Evolutionary conservation across 257 asterid genomes (phyloP).

Genomic region (Nicotiana attenuata): DNA sequence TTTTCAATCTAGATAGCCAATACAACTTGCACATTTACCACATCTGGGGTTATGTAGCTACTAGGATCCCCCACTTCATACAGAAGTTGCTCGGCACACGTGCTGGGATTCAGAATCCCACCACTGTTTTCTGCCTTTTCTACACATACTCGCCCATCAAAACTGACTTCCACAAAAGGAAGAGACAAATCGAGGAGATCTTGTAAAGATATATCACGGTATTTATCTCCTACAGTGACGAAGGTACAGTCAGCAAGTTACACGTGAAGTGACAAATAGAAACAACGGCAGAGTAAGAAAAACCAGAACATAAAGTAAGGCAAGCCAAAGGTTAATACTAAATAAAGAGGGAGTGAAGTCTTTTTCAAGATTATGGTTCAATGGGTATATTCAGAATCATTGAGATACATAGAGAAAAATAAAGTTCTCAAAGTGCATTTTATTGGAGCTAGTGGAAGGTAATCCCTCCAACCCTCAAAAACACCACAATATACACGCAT

Average conservation of each 20-base stretch:
- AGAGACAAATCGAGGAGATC: constrained; percentile 78
- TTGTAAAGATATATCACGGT: constrained; percentile 67
- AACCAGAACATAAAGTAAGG: not conserved
- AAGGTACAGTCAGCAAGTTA: not conserved
- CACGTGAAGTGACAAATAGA: not conserved
- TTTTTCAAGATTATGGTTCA: not conserved
- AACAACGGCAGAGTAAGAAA: not conserved
- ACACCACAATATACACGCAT: not conserved
- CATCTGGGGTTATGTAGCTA: constrained; percentile 89
- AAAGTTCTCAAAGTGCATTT: not conserved
- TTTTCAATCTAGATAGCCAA: not conserved
- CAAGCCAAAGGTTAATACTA: not conserved
- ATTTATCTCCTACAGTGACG: constrained; percentile 56
- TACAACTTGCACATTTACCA: constrained; percentile 42
- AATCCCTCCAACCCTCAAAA: constrained; percentile 5
- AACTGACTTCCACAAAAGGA: constrained; percentile 80
- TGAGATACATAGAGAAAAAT: not conserved
- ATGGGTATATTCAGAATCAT: not conserved
- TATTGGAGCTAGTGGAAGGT: not conserved
- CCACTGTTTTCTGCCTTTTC: constrained; percentile 81
- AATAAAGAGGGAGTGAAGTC: not conserved
- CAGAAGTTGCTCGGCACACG: constrained; percentile 95
- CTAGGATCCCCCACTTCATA: constrained; percentile 96
- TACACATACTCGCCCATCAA: constrained; percentile 64
- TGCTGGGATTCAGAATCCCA: constrained; percentile 62